Percentiles rank a stretch among this genome's conserved stretches.
Conservation (phyloP, 441 rosid genomes). For the Croton laevigatus region DNA sequence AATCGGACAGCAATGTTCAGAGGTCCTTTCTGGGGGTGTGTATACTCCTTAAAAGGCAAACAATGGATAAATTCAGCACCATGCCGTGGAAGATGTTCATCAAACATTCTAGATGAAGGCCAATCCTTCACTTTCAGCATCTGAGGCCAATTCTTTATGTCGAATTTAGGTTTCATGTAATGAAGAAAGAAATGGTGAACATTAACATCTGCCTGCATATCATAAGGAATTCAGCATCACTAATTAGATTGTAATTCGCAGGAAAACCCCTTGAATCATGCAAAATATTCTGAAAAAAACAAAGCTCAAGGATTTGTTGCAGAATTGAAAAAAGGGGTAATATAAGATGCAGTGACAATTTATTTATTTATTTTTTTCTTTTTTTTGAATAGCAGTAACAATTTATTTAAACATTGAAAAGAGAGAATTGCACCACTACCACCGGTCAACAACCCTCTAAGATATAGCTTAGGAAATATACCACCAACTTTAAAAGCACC, state of each 20-base stretch:
- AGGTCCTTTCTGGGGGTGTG: conserved; percentile 62
- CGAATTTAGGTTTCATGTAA: conserved; percentile 44
- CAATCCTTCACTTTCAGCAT: conserved; percentile 82
- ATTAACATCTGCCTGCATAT: conserved; percentile 49
- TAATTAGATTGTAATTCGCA: neutral
- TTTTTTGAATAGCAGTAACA: too few relatives aligned
- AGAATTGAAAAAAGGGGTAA: neutral
- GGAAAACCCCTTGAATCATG: neutral
- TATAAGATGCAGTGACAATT: neutral
- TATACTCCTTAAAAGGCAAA: conserved; percentile 83
- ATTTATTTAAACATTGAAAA: neutral
- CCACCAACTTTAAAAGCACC: neutral
- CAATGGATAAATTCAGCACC: conserved; percentile 58
- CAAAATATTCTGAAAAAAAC: neutral
- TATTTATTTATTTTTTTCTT: too few relatives aligned
- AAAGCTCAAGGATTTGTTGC: neutral
- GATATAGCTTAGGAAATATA: too few relatives aligned
- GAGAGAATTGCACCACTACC: neutral
- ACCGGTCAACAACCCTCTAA: neutral
- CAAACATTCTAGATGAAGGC: conserved; percentile 71
- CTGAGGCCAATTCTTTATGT: conserved; percentile 45
- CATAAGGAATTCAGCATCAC: conserved; percentile 9
- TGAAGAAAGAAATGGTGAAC: conserved; percentile 59
- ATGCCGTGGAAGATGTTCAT: conserved; percentile 68
- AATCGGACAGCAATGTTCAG: conserved; percentile 63